Evolutionary conservation across 2,329 filamentous ascomycete species (phyloP).

Genomic region (Alternaria viburni): DNA sequence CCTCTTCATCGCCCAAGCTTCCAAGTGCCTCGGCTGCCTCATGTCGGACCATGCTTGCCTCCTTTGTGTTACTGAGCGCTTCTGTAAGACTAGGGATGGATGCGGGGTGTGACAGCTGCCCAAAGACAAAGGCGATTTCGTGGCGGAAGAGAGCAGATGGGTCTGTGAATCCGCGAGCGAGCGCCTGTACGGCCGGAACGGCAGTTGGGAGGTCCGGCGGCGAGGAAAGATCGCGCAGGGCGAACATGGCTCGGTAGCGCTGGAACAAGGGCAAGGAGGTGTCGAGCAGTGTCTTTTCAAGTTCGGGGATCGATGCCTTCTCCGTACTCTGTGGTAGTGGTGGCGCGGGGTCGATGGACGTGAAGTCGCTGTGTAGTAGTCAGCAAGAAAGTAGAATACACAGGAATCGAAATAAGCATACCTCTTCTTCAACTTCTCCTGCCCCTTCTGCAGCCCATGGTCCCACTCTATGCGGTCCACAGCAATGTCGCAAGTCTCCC

Average conservation of each 20-base stretch:
- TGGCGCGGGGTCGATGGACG: conserved; percentile 93
- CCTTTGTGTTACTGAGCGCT: conserved; percentile 76
- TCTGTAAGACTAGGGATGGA: conserved; percentile 88
- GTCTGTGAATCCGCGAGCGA: conserved; percentile 85
- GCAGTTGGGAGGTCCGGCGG: conserved; percentile 91
- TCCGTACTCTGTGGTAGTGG: conserved; percentile 74
- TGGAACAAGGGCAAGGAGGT: conserved; percentile 81
- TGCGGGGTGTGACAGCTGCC: conserved; percentile 93
- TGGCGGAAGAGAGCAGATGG: conserved; percentile 93
- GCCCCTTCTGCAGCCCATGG: conserved; percentile 62
- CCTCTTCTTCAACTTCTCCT: conserved; percentile 83
- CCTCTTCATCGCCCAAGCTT: conserved; percentile 89
- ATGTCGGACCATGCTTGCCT: conserved; percentile 96
- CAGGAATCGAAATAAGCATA: conserved; percentile 49
- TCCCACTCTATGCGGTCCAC: conserved; percentile 95
- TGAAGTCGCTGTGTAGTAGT: conserved; percentile 75
- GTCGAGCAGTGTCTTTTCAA: conserved; percentile 81
- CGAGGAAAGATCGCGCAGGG: conserved; percentile 90
- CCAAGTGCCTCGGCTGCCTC: conserved; percentile 96
- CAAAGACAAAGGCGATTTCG: conserved; percentile 98
- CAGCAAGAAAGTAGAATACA: conserved; percentile 7
- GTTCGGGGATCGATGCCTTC: conserved; percentile 70
- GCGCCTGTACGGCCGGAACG: conserved; percentile 81
- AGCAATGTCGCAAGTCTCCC: conserved; percentile 96
- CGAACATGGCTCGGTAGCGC: conserved; percentile 98